Evolutionary conservation across 495 filamentous ascomycete genomes (phyloP).

Genomic region (Annulohypoxylon nitens): DNA sequence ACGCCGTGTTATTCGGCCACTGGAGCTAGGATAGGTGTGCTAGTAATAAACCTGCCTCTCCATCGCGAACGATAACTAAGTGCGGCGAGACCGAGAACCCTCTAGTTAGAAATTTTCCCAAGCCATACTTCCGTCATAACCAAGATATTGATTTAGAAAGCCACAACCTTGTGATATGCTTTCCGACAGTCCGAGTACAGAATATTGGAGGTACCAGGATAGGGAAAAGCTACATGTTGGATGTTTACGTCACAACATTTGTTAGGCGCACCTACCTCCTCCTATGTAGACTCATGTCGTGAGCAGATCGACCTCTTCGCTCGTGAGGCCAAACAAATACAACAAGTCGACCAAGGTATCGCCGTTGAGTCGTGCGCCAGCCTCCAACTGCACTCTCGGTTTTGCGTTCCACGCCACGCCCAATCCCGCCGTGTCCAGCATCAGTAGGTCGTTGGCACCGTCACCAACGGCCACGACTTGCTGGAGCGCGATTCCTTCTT

Average conservation of each 20-base stretch:
- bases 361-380: slow-evolving; percentile 84
- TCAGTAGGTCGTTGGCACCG: slow-evolving; percentile 93
- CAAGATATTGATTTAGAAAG: neutral
- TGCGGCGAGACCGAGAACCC: neutral
- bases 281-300: slow-evolving; percentile 34
- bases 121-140: slow-evolving; percentile 7
- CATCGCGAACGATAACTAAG: slow-evolving; percentile 6
- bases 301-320: slow-evolving; percentile 71
- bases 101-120: neutral
- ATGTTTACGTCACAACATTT: slow-evolving; percentile 27
- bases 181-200: slow-evolving; percentile 6
- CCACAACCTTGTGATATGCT: neutral
- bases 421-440: slow-evolving; percentile 89
- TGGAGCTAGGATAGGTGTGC: slow-evolving; percentile 12
- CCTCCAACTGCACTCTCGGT: slow-evolving; percentile 87
- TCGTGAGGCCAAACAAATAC: slow-evolving; percentile 82
- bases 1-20: slow-evolving; percentile 7
- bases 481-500: slow-evolving; percentile 76
- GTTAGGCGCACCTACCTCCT: slow-evolving; percentile 27
- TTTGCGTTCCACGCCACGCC: slow-evolving; percentile 97
- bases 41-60: slow-evolving; percentile 7
- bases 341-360: slow-evolving; percentile 83
- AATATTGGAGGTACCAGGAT: slow-evolving; percentile 15
- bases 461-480: slow-evolving; percentile 91
- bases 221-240: slow-evolving; percentile 9